Conservation (phyloP, 2,329 filamentous ascomycete species). For the Bipolaris sorokiniana region DNA sequence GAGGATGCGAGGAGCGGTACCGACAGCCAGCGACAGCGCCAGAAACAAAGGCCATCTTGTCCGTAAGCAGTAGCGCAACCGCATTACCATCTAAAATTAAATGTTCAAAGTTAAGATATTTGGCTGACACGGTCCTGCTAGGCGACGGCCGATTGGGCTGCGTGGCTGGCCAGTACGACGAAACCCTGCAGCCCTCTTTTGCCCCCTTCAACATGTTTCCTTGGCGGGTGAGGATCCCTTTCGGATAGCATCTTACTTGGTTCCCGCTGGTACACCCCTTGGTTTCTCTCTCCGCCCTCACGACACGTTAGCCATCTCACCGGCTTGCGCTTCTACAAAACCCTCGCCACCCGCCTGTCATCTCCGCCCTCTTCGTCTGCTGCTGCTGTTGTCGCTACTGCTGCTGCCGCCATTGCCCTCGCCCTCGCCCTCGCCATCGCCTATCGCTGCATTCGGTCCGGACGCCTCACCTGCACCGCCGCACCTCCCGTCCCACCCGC, state of each 20-base stretch:
- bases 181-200: slow-evolving; percentile 12
- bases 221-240: slow-evolving; percentile 16
- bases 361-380: neutral
- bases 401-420: neutral
- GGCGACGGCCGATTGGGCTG: slow-evolving; percentile 6
- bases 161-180: slow-evolving; percentile 4
- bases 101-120: slow-evolving; percentile 2
- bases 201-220: slow-evolving; percentile 13
- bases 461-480: slow-evolving; percentile 13
- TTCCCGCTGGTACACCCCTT: slow-evolving; percentile 4
- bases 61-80: slow-evolving; percentile 16
- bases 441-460: slow-evolving; percentile 1
- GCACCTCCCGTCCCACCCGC: slow-evolving; percentile 12
- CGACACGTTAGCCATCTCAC: neutral
- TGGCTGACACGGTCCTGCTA: slow-evolving; percentile 9
- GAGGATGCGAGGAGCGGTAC: no score
- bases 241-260: slow-evolving; percentile 6
- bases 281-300: slow-evolving; percentile 1
- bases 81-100: slow-evolving; percentile 11
- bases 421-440: neutral
- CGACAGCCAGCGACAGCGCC: no score
- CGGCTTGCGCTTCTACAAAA: neutral
- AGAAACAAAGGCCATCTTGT: no score
- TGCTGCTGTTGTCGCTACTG: neutral
- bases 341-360: neutral